Conservation (phyloP, 2,329 filamentous ascomycete genomes). For the Cladosporium sp. region DNA sequence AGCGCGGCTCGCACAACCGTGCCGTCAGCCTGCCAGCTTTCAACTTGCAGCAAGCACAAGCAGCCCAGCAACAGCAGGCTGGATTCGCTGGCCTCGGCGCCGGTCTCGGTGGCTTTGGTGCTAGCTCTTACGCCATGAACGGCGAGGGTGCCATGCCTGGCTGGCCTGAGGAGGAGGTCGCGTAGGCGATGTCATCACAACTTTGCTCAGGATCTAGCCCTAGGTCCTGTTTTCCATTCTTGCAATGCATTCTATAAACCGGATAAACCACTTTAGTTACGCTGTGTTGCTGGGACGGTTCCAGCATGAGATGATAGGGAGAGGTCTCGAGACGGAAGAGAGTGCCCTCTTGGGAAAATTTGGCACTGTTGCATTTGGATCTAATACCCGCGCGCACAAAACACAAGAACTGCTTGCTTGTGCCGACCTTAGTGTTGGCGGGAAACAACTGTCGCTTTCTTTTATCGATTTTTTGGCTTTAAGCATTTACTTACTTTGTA, state of each 20-base stretch:
- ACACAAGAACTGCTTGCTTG: not conserved
- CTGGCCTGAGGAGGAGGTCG: slow-evolving; percentile 61
- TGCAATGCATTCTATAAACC: not conserved
- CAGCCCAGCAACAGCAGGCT: slow-evolving; percentile 39
- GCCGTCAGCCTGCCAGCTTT: slow-evolving; percentile 83
- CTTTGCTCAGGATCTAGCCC: not conserved
- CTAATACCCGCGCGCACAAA: not conserved
- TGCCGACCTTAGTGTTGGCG: not conserved
- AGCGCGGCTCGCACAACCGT: slow-evolving; percentile 55
- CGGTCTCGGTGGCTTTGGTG: slow-evolving; percentile 56
- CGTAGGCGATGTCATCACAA: slow-evolving; percentile 13
- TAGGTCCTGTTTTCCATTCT: not conserved
- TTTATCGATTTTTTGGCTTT: not conserved
- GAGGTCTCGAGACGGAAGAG: not conserved
- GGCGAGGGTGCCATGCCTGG: slow-evolving; percentile 55
- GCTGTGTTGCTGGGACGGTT: not conserved
- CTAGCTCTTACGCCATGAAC: slow-evolving; percentile 34
- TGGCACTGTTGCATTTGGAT: not conserved
- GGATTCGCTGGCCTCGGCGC: slow-evolving; percentile 58
- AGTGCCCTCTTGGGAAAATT: not conserved
- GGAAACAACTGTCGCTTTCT: not conserved
- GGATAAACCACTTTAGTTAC: not conserved
- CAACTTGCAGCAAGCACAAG: slow-evolving; percentile 43
- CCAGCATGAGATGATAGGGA: not conserved
- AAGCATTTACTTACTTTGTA: not conserved